Percentiles rank a stretch among this genome's conserved stretches.
These are phyloP conservation scores for Cadophora luteo-olivacea DNA, from an alignment of 2,329 filamentous ascomycete genomes.

Conservation along the genomic window DNA sequence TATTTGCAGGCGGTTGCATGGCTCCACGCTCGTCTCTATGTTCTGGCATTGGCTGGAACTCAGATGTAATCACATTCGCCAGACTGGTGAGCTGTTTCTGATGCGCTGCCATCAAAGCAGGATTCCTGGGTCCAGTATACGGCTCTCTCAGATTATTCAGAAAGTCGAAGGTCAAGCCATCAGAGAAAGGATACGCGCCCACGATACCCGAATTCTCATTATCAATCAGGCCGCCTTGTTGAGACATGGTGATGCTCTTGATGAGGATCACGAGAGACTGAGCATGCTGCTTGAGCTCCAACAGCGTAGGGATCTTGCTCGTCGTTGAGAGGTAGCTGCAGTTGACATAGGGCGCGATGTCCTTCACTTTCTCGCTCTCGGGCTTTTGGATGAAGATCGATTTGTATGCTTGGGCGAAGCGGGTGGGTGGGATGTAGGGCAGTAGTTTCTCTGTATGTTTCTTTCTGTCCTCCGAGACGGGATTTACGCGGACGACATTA, in stretches of 20 bases:
- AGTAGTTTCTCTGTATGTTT: neutral
- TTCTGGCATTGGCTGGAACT: neutral
- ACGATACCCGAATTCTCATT: constrained; percentile 27
- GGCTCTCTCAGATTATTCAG: constrained; percentile 56
- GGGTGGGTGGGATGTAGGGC: constrained; percentile 15
- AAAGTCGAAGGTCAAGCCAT: constrained; percentile 62
- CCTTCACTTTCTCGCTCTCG: neutral
- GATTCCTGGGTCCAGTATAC: constrained; percentile 52
- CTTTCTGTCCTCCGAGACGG: neutral
- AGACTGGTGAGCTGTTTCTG: constrained; percentile 38
- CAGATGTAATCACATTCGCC: constrained; percentile 36
- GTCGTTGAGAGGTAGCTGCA: constrained; percentile 63
- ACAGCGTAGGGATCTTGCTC: constrained; percentile 58
- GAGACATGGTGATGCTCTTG: constrained; percentile 52
- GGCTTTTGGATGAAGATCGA: constrained; percentile 27
- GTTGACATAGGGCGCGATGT: constrained; percentile 53
- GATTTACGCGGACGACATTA: neutral
- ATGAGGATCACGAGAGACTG: constrained; percentile 63
- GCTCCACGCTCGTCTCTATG: neutral
- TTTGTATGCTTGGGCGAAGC: constrained; percentile 29
- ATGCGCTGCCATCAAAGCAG: constrained; percentile 32
- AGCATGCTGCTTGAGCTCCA: constrained; percentile 64
- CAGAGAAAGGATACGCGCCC: constrained; percentile 43
- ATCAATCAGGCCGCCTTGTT: constrained; percentile 39
- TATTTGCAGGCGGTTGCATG: neutral